These are phyloP conservation scores for Amanita exitialis DNA, from an alignment of 768 basidiomycete species.

Conservation along the genomic window DNA sequence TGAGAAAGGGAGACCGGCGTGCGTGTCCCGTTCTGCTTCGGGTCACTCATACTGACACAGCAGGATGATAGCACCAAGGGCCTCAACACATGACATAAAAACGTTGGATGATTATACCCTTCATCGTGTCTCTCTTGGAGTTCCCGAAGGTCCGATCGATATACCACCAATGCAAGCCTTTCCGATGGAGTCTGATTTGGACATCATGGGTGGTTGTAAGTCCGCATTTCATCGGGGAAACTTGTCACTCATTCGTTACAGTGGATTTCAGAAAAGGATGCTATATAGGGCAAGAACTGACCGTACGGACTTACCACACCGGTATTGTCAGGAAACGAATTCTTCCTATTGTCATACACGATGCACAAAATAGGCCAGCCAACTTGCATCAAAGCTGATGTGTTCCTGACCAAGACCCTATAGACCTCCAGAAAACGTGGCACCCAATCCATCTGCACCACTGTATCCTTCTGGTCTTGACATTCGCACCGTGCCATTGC, in stretches of 20 bases:
- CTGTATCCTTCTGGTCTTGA: constrained; percentile 15
- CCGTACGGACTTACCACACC: constrained; percentile 93
- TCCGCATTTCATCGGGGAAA: constrained; percentile 10
- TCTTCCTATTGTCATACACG: constrained; percentile 60
- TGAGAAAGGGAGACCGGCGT: constrained; percentile 67
- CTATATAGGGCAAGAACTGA: constrained; percentile 96
- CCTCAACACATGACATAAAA: constrained; percentile 43
- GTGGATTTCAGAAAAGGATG: constrained; percentile 98
- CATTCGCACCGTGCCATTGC: constrained; percentile 22
- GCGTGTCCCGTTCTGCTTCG: constrained; percentile 21
- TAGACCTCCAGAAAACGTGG: constrained; percentile 12
- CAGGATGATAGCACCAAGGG: constrained; percentile 37
- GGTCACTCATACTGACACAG: constrained; percentile 1
- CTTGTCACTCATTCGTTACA: constrained; percentile 12
- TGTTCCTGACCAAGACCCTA: background rate
- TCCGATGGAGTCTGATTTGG: constrained; percentile 92
- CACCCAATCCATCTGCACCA: constrained; percentile 13
- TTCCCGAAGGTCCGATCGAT: constrained; percentile 81
- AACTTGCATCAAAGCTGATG: background rate
- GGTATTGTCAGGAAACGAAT: constrained; percentile 88
- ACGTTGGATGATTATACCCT: constrained; percentile 53
- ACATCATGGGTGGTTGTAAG: constrained; percentile 89
- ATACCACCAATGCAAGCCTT: constrained; percentile 70
- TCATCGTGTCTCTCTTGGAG: constrained; percentile 72
- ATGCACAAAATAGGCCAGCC: constrained; percentile 24